These are phyloP conservation scores for Boletus sp. DNA, from an alignment of 768 basidiomycete genomes.

Conservation along the genomic window DNA sequence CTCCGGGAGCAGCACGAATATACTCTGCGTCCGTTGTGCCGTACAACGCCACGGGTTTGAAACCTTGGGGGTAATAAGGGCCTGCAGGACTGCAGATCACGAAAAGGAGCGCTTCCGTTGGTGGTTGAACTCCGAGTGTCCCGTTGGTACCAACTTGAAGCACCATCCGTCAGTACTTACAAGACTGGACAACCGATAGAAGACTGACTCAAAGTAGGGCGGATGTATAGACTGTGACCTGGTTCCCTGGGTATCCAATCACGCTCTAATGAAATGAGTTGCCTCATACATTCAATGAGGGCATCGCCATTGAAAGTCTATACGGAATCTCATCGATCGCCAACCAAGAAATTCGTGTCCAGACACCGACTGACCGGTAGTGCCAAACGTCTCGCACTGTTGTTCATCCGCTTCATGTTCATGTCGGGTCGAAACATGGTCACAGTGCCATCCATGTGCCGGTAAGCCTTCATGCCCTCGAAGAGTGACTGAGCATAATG, in stretches of 20 bases:
- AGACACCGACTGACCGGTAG: constrained; percentile 52
- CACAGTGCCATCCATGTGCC: constrained; percentile 65
- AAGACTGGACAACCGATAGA: background rate
- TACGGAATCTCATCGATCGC: constrained; percentile 3
- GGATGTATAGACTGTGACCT: constrained; percentile 89
- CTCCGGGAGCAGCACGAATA: constrained; percentile 83
- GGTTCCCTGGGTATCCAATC: constrained; percentile 89
- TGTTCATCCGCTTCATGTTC: constrained; percentile 97
- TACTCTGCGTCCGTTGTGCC: constrained; percentile 66
- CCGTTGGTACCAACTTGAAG: constrained; percentile 63
- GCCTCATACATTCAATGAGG: constrained; percentile 76
- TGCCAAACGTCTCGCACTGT: constrained; percentile 71
- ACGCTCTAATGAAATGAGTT: constrained; percentile 77
- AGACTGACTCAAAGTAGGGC: constrained; percentile 64
- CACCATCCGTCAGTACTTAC: constrained; percentile 2
- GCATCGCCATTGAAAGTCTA: constrained; percentile 78
- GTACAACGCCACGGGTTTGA: constrained; percentile 87
- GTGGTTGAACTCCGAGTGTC: constrained; percentile 48
- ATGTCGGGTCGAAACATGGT: constrained; percentile 91
- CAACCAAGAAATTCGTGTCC: background rate
- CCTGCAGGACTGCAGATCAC: constrained; percentile 65
- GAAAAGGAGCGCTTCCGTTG: constrained; percentile 66
- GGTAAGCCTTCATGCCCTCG: constrained; percentile 95
- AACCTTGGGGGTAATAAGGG: constrained; percentile 81
- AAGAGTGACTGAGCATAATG: constrained; percentile 93